A percentile compares a stretch with the other conserved stretches of the same genome.
These are phyloP conservation scores for Magnaporthiopsis rhizophila DNA, from an alignment of 2,329 filamentous ascomycete species.

Conservation along the genomic window DNA sequence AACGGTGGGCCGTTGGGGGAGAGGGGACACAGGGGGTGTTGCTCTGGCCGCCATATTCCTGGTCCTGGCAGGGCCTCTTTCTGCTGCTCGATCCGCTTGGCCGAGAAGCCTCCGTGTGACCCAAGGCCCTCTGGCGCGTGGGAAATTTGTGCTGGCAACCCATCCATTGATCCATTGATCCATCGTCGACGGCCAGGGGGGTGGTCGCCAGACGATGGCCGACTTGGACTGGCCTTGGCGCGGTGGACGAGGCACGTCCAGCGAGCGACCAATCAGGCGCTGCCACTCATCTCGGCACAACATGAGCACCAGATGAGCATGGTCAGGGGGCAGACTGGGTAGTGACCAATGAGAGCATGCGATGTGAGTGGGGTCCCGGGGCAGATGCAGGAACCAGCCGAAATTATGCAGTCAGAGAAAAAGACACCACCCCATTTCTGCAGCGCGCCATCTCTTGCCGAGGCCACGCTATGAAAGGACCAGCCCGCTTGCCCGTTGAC, in stretches of 20 bases:
- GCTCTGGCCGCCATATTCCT: background rate
- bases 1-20: background rate
- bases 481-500: too few species aligned
- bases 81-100: background rate
- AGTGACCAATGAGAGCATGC: background rate
- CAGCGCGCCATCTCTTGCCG: background rate
- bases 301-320: background rate
- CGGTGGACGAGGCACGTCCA: background rate
- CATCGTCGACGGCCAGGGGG: background rate
- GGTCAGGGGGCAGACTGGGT: background rate
- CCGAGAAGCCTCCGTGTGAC: background rate
- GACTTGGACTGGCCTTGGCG: background rate
- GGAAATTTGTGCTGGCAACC: background rate
- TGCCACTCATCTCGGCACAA: background rate
- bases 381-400: constrained; percentile 3
- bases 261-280: background rate
- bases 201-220: background rate
- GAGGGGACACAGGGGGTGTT: background rate
- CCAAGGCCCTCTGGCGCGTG: background rate
- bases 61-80: background rate
- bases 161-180: background rate
- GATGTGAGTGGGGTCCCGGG: background rate
- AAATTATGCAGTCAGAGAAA: background rate
- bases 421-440: background rate
- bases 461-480: background rate